Percentiles rank a stretch among this genome's conserved stretches.
Evolutionary conservation across 176 grass and related monocot species (phyloP).

Genomic region (Puya raimondii): DNA sequence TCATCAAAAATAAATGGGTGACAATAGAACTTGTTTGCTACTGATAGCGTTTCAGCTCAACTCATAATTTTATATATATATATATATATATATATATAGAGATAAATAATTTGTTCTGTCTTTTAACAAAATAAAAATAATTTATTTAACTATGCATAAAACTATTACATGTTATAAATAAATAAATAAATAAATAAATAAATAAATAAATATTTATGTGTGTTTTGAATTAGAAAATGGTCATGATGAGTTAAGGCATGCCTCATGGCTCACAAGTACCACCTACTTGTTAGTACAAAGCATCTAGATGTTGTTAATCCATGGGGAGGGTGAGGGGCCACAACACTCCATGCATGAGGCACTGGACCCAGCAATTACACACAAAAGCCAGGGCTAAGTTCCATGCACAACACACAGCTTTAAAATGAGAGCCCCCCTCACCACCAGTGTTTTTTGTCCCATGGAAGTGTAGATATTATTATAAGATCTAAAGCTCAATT

Average conservation of each 20-base stretch:
- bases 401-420: not conserved
- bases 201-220: not conserved
- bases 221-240: not conserved
- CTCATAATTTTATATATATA: too few relatives aligned
- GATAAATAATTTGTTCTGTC: too few relatives aligned
- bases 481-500: too few relatives aligned
- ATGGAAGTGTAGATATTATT: too few relatives aligned
- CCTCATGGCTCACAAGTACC: not conserved
- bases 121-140: too few relatives aligned
- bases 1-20: too few relatives aligned
- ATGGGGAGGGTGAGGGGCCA: not conserved
- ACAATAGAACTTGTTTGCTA: too few relatives aligned
- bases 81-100: too few relatives aligned
- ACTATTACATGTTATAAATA: not conserved
- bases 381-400: not conserved
- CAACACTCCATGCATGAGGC: not conserved
- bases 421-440: not conserved
- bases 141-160: not conserved
- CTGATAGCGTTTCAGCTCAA: too few relatives aligned
- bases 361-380: not conserved
- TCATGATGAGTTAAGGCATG: not conserved
- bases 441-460: not conserved
- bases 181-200: not conserved
- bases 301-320: constrained; percentile 2
- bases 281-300: not conserved